Conservation (phyloP, 805 yeast species). For the Blastobotrys peoriensis region DNA sequence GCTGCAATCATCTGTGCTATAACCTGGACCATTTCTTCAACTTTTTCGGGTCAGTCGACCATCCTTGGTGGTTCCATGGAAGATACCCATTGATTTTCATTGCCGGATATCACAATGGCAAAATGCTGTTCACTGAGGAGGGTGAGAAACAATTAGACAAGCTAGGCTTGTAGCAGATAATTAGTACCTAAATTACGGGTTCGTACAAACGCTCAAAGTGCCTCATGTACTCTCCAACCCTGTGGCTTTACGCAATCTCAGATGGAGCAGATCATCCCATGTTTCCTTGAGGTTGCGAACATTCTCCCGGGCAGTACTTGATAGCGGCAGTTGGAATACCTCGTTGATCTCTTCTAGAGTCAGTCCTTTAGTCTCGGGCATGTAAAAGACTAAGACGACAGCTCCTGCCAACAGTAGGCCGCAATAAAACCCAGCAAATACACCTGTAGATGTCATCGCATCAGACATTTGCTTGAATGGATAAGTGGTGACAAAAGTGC, state of each 20-base stretch:
- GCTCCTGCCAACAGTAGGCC: conserved; percentile 6
- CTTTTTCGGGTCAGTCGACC: no score
- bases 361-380: conserved; percentile 10
- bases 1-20: no score
- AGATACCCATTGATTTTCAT: no score
- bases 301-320: not conserved
- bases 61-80: no score
- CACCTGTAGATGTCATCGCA: conserved; percentile 11
- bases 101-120: no score
- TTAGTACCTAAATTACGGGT: no score
- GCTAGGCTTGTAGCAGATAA: no score
- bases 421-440: conserved; percentile 10
- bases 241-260: conserved; percentile 3
- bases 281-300: conserved; percentile 5
- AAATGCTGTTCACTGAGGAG: no score
- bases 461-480: conserved; percentile 10
- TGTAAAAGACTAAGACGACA: conserved; percentile 4
- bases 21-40: no score
- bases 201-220: not conserved
- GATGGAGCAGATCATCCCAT: conserved; percentile 1
- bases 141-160: no score
- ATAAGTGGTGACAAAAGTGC: conserved; percentile 10
- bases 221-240: not conserved
- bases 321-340: conserved; percentile 7
- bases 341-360: conserved; percentile 10